Evolutionary conservation across 768 basidiomycete genomes (phyloP).

Genomic region (Suillus discolor): DNA sequence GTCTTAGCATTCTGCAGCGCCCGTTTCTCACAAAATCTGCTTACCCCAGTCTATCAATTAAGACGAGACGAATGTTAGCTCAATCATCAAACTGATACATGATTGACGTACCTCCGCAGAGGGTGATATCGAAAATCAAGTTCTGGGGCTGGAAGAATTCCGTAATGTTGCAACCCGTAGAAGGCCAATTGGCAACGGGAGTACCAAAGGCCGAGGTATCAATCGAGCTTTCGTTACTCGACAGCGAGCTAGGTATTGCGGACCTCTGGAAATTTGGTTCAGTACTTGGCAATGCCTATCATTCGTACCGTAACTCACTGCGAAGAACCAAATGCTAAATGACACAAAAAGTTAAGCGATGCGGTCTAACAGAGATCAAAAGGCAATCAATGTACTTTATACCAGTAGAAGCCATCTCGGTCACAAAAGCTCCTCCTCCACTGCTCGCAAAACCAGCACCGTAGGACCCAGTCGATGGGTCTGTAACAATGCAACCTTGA

Average conservation of each 20-base stretch:
- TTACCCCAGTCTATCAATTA: conserved; percentile 34
- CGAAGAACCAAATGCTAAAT: conserved; percentile 34
- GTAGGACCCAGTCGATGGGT: conserved; percentile 57
- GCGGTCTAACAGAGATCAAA: neutral
- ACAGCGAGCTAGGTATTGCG: conserved; percentile 49
- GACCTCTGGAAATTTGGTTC: conserved; percentile 25
- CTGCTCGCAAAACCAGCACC: conserved; percentile 65
- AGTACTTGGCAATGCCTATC: neutral
- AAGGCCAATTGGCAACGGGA: conserved; percentile 72
- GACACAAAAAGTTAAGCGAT: conserved; percentile 2
- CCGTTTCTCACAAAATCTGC: neutral
- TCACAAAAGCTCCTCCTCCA: conserved; percentile 76
- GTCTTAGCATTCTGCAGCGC: neutral
- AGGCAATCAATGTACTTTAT: conserved; percentile 52
- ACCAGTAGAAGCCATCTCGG: conserved; percentile 66
- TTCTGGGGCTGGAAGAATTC: conserved; percentile 63
- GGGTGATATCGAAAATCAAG: conserved; percentile 74
- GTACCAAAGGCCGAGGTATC: conserved; percentile 61
- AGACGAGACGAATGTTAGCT: conserved; percentile 32
- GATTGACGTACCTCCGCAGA: conserved; percentile 56
- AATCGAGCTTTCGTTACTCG: conserved; percentile 50
- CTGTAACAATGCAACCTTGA: conserved; percentile 65
- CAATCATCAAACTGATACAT: conserved; percentile 14
- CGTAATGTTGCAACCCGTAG: conserved; percentile 53
- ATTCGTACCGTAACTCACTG: conserved; percentile 20